Conservation (phyloP, 2,329 filamentous ascomycete species). For the Coniella vitis region DNA sequence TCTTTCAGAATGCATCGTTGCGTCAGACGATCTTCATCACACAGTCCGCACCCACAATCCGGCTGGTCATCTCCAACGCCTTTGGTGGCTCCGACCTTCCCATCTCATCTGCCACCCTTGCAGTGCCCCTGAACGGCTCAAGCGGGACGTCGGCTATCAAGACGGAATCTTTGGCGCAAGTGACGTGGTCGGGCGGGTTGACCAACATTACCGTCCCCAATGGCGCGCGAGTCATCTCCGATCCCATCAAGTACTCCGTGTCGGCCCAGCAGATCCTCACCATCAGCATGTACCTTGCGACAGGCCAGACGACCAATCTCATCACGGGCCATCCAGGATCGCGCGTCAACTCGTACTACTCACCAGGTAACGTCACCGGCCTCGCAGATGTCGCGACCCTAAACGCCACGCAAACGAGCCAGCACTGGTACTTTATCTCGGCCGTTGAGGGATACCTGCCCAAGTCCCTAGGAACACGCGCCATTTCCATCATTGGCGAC, state of each 20-base stretch:
- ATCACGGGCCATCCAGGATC: constrained; percentile 58
- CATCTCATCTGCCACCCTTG: constrained; percentile 50
- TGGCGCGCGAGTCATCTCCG: constrained; percentile 51
- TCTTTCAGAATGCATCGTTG: constrained; percentile 53
- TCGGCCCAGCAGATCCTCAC: constrained; percentile 41
- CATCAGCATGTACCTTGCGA: constrained; percentile 51
- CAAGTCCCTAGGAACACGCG: constrained; percentile 23
- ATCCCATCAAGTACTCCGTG: constrained; percentile 47
- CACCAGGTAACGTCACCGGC: constrained; percentile 42
- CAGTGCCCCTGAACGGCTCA: constrained; percentile 40
- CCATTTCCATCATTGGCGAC: constrained; percentile 56
- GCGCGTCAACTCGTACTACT: constrained; percentile 49
- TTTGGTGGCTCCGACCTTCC: constrained; percentile 52
- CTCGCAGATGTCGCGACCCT: constrained; percentile 31
- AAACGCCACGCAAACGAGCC: constrained; percentile 21
- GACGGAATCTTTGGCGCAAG: constrained; percentile 35
- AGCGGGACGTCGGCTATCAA: constrained; percentile 44
- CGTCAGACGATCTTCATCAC: constrained; percentile 55
- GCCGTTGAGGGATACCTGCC: constrained; percentile 48
- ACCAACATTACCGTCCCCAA: constrained; percentile 43
- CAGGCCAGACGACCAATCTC: constrained; percentile 45
- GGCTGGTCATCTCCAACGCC: constrained; percentile 54
- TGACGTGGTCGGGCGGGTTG: constrained; percentile 49
- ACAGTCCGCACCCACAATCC: constrained; percentile 44
- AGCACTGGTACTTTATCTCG: constrained; percentile 54